Conservation (phyloP, 768 basidiomycete genomes). For the Lentinula guzmanii region DNA sequence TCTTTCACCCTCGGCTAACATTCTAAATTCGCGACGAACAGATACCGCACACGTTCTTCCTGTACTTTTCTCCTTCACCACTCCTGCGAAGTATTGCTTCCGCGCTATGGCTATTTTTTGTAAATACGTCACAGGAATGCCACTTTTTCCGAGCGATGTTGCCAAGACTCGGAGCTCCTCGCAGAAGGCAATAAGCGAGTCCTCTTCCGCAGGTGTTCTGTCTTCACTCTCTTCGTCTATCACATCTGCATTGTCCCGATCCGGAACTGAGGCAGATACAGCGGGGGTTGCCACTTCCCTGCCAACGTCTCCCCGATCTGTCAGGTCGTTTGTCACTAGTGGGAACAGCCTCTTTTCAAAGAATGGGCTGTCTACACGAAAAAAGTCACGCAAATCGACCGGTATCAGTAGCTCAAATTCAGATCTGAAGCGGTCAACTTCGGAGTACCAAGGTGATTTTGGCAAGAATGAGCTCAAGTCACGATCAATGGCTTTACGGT, state of each 20-base stretch:
- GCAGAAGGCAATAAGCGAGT: slow-evolving; percentile 11
- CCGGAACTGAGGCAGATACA: not conserved
- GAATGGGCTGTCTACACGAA: not conserved
- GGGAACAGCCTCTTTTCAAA: not conserved
- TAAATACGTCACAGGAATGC: slow-evolving; percentile 56
- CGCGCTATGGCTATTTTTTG: slow-evolving; percentile 70
- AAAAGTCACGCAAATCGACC: not conserved
- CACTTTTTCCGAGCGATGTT: slow-evolving; percentile 4
- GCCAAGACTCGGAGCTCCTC: not conserved
- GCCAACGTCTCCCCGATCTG: not conserved
- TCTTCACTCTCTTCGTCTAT: slow-evolving; percentile 1
- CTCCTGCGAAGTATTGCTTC: slow-evolving; percentile 75
- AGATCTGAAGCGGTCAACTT: not conserved
- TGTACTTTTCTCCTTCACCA: slow-evolving; percentile 69
- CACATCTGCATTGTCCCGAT: not conserved
- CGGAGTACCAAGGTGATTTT: not conserved
- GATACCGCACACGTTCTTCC: slow-evolving; percentile 72
- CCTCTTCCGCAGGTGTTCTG: not conserved
- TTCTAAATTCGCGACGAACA: slow-evolving; percentile 15
- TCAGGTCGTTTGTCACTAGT: not conserved
- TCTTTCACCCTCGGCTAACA: not conserved
- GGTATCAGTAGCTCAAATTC: not conserved
- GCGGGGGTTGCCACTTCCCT: slow-evolving; percentile 6
- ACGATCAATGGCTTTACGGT: not conserved
- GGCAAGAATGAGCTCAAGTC: not conserved